Percentiles rank a stretch among this genome's conserved stretches.
Conservation (phyloP, 441 rosid genomes). For the Populus hybrid region DNA sequence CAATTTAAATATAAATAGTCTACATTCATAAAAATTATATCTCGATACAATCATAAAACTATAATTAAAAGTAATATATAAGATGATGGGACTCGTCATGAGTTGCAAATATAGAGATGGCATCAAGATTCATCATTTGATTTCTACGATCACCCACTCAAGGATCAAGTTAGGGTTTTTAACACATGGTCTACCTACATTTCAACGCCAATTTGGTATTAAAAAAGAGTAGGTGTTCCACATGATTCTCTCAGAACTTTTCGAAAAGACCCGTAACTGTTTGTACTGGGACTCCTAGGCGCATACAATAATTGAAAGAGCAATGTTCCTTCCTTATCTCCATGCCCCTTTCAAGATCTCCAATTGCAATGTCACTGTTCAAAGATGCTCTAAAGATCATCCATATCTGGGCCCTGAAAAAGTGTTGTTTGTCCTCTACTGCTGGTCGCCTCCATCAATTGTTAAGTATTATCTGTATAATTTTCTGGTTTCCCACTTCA, state of each 20-base stretch:
- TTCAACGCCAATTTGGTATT: not conserved
- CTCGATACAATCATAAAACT: too few relatives aligned
- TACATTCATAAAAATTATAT: too few relatives aligned
- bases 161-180: not conserved
- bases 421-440: conserved; percentile 17
- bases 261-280: not conserved
- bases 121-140: too few relatives aligned
- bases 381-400: not conserved
- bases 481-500: not conserved
- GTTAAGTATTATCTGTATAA: too few relatives aligned
- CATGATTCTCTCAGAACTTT: not conserved
- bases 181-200: not conserved
- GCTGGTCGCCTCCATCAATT: not conserved
- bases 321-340: conserved; percentile 3
- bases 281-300: not conserved
- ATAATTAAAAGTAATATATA: too few relatives aligned
- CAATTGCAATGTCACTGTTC: not conserved
- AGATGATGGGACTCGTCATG: not conserved
- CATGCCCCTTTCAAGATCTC: not conserved
- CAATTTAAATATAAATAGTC: too few relatives aligned
- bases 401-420: conserved; percentile 8
- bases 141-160: not conserved
- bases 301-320: not conserved
- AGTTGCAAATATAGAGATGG: not conserved
- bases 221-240: not conserved